Conservation (phyloP, 1,284 basidiomycete genomes). For the Mycena citricolor region DNA sequence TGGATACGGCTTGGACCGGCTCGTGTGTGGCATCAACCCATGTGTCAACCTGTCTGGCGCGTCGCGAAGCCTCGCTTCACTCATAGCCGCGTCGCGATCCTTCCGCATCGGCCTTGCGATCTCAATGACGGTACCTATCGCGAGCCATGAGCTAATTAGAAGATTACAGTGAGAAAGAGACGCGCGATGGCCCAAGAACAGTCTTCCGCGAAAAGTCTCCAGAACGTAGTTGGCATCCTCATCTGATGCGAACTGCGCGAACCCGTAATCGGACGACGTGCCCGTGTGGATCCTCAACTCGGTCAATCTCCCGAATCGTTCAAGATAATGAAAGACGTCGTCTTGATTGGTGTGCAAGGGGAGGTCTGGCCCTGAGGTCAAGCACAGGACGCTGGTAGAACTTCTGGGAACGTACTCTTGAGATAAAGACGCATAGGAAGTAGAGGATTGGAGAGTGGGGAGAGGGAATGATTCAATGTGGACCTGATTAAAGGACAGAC, state of each 20-base stretch:
- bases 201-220: conserved; percentile 33
- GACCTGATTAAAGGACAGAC: too few species aligned
- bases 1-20: conserved; percentile 10
- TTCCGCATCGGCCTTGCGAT: conserved; percentile 38
- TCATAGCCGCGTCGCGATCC: too few species aligned
- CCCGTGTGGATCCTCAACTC: conserved; percentile 17
- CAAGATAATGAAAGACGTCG: conserved; percentile 9
- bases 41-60: too few species aligned
- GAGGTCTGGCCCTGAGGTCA: conserved; percentile 11
- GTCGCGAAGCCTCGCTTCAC: too few species aligned
- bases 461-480: too few species aligned
- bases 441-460: too few species aligned
- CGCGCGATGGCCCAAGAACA: conserved; percentile 36
- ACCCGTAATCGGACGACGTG: conserved; percentile 6
- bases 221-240: conserved; percentile 36
- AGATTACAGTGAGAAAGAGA: background rate
- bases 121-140: conserved; percentile 36
- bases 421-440: conserved; percentile 19
- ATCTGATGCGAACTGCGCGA: conserved; percentile 9
- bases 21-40: too few species aligned
- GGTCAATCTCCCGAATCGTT: conserved; percentile 12
- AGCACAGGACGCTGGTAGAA: too few species aligned
- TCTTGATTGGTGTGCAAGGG: conserved; percentile 6
- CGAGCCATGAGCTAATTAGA: conserved; percentile 3
- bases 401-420: conserved; percentile 3